Base-by-base conservation (phyloP, 352 stramenopile species). In the Pythium scleroteichum region DNA sequence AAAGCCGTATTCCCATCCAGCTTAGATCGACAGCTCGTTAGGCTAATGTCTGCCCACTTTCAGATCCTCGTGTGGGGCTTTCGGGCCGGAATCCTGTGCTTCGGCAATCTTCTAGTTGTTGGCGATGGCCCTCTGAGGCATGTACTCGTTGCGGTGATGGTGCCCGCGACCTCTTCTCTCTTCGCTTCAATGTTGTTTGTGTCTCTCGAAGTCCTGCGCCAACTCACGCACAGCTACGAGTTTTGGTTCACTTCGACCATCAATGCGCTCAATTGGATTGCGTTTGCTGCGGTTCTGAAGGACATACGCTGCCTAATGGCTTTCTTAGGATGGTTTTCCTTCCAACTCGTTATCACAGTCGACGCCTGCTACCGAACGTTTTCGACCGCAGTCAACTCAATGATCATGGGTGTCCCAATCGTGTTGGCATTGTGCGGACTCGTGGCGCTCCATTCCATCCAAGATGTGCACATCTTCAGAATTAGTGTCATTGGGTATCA, bases 281-380 rank as follows among this genome's bases (percentile, higher is more conserved):
- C 60, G 14, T 39, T 76, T 1, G 51, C 64, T 1, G 63, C 52
- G 17, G 62, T 79, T 14, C 39, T 69, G 2, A 23, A 9, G 13
- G 71, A 79, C 39, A 22, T 64, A 2, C 71, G 71, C 27, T 35
- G 72, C 4, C 20, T 72, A 5, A 59, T 49, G 17, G 54, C 70
- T 12, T 16, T 35, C 16, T 22, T 27, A 17, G 32, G 22, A 1
- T 38, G 20, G 14, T 29, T 60, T 16, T 27, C 20, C 1, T 35
- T 54, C 35, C 50, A 61, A 17, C 23, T 56, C 16, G 19, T 44
- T 14, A 53, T 66, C 29, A 27, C 33, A 19, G 16, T 59, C 0
- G 59, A 66, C 39, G 41, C 59, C 9, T 56, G 54, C 22, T 61
- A 52, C 27, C 59, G 59, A 19, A 66, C 59, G 6, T 45, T 54